Conservation (phyloP, 2,329 filamentous ascomycete species). For the Stachybotrys chartarum region DNA sequence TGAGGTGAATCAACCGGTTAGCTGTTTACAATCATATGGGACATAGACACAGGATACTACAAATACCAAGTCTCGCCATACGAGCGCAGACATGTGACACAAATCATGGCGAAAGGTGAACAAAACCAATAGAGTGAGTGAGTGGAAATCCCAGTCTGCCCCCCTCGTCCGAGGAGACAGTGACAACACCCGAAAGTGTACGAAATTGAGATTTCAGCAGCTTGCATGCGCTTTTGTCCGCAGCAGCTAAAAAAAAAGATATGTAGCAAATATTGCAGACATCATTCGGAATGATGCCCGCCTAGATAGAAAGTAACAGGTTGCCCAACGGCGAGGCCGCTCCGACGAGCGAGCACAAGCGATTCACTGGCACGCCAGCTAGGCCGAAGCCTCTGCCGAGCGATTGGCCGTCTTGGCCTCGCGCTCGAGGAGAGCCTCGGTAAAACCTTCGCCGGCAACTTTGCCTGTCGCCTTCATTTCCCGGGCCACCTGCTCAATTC, state of each 20-base stretch:
- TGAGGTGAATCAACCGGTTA: background rate
- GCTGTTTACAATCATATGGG: background rate
- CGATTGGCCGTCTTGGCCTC: slow-evolving; percentile 32
- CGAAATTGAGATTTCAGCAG: background rate
- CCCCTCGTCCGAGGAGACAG: background rate
- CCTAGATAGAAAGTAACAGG: slow-evolving; percentile 1
- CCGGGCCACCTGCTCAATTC: slow-evolving; percentile 58
- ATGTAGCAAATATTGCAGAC: background rate
- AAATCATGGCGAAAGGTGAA: too few species aligned
- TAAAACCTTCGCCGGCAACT: slow-evolving; percentile 31
- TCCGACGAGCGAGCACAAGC: background rate
- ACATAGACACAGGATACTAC: background rate
- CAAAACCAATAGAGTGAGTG: too few species aligned
- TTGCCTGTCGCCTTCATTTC: slow-evolving; percentile 47
- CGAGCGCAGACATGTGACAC: too few species aligned
- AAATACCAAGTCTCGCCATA: too few species aligned
- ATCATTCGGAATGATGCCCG: background rate
- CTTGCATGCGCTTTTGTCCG: background rate
- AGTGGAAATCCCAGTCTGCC: background rate
- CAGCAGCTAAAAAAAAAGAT: background rate
- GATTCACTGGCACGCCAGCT: background rate
- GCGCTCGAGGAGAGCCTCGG: slow-evolving; percentile 52
- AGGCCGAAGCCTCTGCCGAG: slow-evolving; percentile 20
- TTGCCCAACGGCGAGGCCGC: background rate
- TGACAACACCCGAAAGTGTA: background rate